phyloP scores from a whole-genome alignment of 2,329 filamentous ascomycete genomes.

The Penicillium sp. region DNA sequence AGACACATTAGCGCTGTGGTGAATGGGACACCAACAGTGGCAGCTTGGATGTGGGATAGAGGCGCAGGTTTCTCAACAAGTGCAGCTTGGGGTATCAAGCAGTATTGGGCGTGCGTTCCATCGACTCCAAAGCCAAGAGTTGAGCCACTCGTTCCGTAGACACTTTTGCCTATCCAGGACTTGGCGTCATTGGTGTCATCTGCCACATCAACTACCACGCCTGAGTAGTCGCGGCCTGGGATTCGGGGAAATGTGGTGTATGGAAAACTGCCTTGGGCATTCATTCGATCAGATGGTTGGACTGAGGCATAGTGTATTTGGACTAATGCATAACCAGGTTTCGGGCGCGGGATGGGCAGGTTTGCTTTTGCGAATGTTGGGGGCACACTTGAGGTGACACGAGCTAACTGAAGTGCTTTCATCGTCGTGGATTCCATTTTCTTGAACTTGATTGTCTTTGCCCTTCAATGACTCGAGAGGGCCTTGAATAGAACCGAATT shows the following conservation, averaged over 20 bases:
- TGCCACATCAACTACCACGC: slow-evolving; percentile 23
- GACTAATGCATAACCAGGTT: slow-evolving; percentile 24
- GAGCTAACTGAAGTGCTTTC: slow-evolving; percentile 12
- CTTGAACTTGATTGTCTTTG: not conserved
- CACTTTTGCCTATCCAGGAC: slow-evolving; percentile 24
- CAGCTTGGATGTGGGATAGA: slow-evolving; percentile 26
- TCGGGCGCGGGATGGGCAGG: slow-evolving; percentile 17
- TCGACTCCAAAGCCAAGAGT: slow-evolving; percentile 26
- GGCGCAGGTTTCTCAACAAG: slow-evolving; percentile 22
- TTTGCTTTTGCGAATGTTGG: not conserved
- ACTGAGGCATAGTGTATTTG: slow-evolving; percentile 29
- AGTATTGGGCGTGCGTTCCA: slow-evolving; percentile 30
- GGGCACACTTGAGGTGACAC: not conserved
- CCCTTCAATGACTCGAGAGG: not conserved
- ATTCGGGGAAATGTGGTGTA: slow-evolving; percentile 28
- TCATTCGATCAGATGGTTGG: slow-evolving; percentile 32
- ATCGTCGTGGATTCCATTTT: slow-evolving; percentile 6
- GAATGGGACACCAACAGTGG: slow-evolving; percentile 28
- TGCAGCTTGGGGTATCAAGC: slow-evolving; percentile 15
- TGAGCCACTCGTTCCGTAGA: slow-evolving; percentile 33
- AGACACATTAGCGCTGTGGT: slow-evolving; percentile 27
- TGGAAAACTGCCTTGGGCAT: slow-evolving; percentile 33
- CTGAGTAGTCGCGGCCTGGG: slow-evolving; percentile 35
- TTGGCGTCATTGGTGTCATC: slow-evolving; percentile 10
- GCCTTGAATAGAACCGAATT: not conserved